Percentiles rank a stretch among this genome's conserved stretches.
Conservation (phyloP, 2,329 filamentous ascomycete species). For the Eutypella sp. region DNA sequence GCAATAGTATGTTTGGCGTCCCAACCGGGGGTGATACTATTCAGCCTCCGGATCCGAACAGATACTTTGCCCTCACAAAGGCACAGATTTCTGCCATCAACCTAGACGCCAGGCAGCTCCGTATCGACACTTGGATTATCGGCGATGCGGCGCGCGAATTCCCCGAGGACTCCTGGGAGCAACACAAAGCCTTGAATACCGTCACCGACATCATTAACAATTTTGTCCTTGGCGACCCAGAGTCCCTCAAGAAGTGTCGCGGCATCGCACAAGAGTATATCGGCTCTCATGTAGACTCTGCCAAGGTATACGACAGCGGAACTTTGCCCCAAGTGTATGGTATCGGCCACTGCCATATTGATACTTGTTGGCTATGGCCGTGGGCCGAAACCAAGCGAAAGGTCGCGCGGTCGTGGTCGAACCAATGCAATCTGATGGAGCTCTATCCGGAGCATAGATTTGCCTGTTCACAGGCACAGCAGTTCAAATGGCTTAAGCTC, state of each 20-base stretch:
- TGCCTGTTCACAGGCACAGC: conserved; percentile 88
- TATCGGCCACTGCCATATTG: conserved; percentile 96
- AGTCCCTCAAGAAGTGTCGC: conserved; percentile 73
- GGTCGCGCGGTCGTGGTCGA: conserved; percentile 92
- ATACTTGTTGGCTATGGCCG: conserved; percentile 98
- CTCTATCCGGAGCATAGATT: conserved; percentile 92
- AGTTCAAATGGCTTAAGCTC: conserved; percentile 95
- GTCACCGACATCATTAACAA: conserved; percentile 85
- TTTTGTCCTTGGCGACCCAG: conserved; percentile 75
- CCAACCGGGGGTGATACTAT: conserved; percentile 79
- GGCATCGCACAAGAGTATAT: conserved; percentile 80
- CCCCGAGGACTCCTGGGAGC: conserved; percentile 79
- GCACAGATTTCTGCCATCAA: conserved; percentile 90
- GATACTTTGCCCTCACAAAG: conserved; percentile 67
- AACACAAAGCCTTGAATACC: conserved; percentile 78
- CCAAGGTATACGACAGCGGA: conserved; percentile 75
- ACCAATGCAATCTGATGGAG: conserved; percentile 92
- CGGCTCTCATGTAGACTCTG: conserved; percentile 73
- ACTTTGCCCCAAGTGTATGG: conserved; percentile 75
- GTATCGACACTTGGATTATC: conserved; percentile 95
- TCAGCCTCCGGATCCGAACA: conserved; percentile 82
- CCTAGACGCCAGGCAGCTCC: conserved; percentile 73
- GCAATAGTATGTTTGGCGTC: conserved; percentile 98
- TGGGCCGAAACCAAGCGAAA: conserved; percentile 98
- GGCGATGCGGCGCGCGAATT: conserved; percentile 89